Conservation (phyloP, 768 basidiomycete species). For the Hortiboletus campestris region DNA sequence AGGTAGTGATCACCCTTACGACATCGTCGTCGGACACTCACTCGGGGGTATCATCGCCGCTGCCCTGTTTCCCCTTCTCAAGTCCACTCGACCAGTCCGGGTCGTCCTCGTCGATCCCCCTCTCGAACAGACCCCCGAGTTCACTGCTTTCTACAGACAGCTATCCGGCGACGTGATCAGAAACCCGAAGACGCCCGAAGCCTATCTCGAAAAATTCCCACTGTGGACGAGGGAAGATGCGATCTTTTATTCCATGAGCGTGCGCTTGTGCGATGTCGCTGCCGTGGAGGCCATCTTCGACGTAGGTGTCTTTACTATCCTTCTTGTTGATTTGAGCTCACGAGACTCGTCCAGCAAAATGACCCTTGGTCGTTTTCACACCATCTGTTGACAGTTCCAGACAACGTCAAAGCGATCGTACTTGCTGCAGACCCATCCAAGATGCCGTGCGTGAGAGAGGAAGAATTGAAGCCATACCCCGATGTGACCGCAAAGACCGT, state of each 20-base stretch:
- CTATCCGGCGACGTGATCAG: neutral
- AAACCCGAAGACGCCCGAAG: neutral
- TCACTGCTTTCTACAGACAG: neutral
- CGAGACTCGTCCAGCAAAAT: slow-evolving; percentile 15
- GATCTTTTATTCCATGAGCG: neutral
- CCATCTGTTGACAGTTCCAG: slow-evolving; percentile 1
- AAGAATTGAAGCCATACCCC: slow-evolving; percentile 1
- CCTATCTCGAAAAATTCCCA: neutral
- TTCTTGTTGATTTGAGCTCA: neutral
- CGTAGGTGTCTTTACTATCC: neutral
- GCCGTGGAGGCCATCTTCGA: slow-evolving; percentile 2
- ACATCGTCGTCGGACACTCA: slow-evolving; percentile 17
- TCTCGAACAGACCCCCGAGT: neutral
- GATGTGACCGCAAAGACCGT: neutral
- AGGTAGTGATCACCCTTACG: neutral
- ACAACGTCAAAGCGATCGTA: slow-evolving; percentile 9
- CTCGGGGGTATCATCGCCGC: slow-evolving; percentile 12
- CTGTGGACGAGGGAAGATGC: slow-evolving; percentile 5
- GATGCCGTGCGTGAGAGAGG: neutral
- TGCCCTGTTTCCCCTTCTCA: slow-evolving; percentile 11
- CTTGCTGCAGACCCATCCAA: slow-evolving; percentile 13
- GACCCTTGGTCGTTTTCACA: slow-evolving; percentile 15
- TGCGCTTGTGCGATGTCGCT: neutral
- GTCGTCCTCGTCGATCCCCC: slow-evolving; percentile 22
- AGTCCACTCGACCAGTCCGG: neutral